Percentiles rank a stretch among this genome's conserved stretches.
Conservation (phyloP, 768 basidiomycete species). For the Cubamyces sp. region DNA sequence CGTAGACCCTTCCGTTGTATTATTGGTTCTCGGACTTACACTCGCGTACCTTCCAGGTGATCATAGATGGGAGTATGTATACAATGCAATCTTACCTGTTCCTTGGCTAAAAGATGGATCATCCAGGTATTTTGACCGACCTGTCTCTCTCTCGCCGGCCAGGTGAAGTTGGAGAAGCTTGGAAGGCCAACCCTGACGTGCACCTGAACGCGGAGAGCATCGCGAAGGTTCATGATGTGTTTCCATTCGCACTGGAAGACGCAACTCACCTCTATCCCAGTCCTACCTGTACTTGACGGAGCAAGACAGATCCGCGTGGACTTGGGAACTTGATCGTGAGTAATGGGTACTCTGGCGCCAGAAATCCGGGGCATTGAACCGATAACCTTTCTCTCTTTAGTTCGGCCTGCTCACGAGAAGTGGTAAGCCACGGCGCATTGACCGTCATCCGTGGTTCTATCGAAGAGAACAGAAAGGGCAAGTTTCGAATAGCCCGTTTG, state of each 20-base stretch:
- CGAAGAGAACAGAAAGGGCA: too few relatives aligned
- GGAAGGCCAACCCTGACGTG: constrained; percentile 48
- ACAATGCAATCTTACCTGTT: background rate
- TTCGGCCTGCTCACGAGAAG: constrained; percentile 56
- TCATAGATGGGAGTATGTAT: constrained; percentile 66
- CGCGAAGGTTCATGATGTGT: constrained; percentile 51
- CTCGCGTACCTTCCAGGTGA: constrained; percentile 44
- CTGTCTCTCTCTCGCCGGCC: constrained; percentile 32
- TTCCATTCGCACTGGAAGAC: constrained; percentile 17
- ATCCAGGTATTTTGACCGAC: constrained; percentile 42
- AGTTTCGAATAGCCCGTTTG: too few relatives aligned
- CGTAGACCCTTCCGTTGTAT: constrained; percentile 31
- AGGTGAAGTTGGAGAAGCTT: constrained; percentile 33
- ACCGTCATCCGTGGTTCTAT: too few relatives aligned
- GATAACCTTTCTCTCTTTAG: constrained; percentile 26
- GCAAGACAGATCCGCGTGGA: constrained; percentile 73
- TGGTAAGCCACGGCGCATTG: constrained; percentile 39
- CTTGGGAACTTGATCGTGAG: constrained; percentile 80
- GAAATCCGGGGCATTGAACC: background rate
- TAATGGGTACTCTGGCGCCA: background rate
- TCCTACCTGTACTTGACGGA: constrained; percentile 64
- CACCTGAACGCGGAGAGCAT: constrained; percentile 67
- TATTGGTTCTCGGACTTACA: background rate
- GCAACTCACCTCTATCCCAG: constrained; percentile 39
- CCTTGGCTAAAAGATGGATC: background rate